Evolutionary conservation across 305 asterid genomes (phyloP).

Genomic region (Fraxinus paxiana): DNA sequence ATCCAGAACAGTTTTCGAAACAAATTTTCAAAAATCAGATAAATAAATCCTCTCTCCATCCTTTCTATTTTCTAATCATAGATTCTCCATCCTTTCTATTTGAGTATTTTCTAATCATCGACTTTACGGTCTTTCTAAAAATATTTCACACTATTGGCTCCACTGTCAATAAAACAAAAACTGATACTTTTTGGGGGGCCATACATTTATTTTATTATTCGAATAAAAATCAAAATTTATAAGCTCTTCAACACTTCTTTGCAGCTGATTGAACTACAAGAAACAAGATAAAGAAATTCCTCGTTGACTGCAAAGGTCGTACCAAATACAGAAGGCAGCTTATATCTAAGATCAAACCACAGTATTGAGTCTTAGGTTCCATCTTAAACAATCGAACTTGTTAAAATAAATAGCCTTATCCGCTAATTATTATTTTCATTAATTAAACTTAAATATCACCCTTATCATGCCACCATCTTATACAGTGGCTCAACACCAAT

Average conservation of each 20-base stretch:
- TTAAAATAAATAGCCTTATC: background rate
- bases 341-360: conserved; percentile 6
- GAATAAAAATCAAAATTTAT: background rate
- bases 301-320: background rate
- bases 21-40: background rate
- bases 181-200: conserved; percentile 1
- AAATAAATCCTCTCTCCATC: background rate
- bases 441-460: background rate
- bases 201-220: background rate
- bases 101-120: no score
- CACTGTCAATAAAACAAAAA: background rate
- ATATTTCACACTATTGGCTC: background rate
- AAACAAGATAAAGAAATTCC: background rate
- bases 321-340: conserved; percentile 3
- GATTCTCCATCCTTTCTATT: background rate
- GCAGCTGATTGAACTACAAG: background rate
- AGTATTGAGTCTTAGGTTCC: background rate
- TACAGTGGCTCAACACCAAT: background rate
- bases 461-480: background rate
- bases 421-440: background rate
- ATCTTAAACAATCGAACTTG: background rate
- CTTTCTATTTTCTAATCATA: background rate
- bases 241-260: background rate
- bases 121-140: background rate
- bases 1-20: background rate